Evolutionary conservation across 768 basidiomycete genomes (phyloP), one percentile per base, ranked within the genome.

Genomic region (Leccinum truebloodii): DNA sequence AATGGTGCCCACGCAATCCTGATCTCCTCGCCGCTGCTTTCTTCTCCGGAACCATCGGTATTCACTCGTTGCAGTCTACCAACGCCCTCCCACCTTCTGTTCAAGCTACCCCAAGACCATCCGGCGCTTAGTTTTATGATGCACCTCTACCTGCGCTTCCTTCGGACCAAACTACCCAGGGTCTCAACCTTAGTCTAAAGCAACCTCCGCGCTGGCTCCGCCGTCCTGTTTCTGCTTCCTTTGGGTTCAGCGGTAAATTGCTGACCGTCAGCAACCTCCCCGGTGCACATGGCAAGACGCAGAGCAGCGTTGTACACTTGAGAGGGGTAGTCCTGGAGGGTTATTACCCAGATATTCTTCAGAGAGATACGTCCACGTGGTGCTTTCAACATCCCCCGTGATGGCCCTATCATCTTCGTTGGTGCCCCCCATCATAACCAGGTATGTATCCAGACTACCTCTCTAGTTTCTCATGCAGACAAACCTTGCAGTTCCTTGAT

Each of bases 261-360:
- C 86, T 92, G 13, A 85, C 86, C 1, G 86, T 94, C 3, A 85
- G 83, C 55, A 95, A 96, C 71, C 80, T 95, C n/a, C 79, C 83
- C 1, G 78, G 77, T 34, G 83, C 84, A 1, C 85, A 88, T 52
- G 94, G 94, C 28, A 91, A 90, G 72, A 81, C 86, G 55, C 94
- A 96, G 73, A 92, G 89, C 72, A 85, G 86, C 52, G 82, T 87
- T 13, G 88, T 97, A 4, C 92, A 95, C 67, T 72, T 95, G 28
- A 83, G 90, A 54, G 86, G 82, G 16, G 82, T 97, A 39, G 83
- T 87, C 41, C n/a, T n/a, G n/a, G n/a, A n/a, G n/a, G n/a, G n/a
- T n/a, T n/a, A n/a, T n/a, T n/a, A n/a, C n/a, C n/a, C n/a, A n/a
- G 76, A 87, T 98, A 66, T 98, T 98, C 82, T 98, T 98, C 79